A percentile compares a stretch with the other conserved stretches of the same genome.
Evolutionary conservation across 208 protist genomes (phyloP).

Genomic region (Tritrichomonas musculus): DNA sequence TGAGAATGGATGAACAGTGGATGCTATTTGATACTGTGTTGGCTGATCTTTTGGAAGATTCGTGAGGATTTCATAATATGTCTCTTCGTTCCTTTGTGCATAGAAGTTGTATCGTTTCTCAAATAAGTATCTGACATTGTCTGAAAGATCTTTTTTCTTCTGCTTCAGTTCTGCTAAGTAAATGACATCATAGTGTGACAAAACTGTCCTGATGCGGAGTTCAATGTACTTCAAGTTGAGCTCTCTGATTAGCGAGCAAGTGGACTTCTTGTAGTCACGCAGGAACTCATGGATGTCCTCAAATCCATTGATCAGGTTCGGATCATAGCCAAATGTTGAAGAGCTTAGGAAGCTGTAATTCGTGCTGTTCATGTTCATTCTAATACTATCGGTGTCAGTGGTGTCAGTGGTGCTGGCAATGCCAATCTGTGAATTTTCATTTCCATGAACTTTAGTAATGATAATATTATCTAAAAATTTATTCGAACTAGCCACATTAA

Average conservation of each 20-base stretch:
- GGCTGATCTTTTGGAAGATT: background rate
- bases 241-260: background rate
- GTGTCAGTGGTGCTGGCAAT: too few species aligned
- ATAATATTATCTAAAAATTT: background rate
- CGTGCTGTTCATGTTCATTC: too few species aligned
- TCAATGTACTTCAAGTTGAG: background rate
- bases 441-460: background rate
- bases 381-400: too few species aligned
- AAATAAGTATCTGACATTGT: background rate
- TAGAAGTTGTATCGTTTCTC: background rate
- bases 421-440: too few species aligned
- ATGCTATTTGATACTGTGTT: background rate
- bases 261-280: background rate
- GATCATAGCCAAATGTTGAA: background rate
- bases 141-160: background rate
- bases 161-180: background rate
- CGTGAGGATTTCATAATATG: background rate
- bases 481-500: background rate
- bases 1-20: constrained; percentile 1
- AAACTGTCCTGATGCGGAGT: background rate
- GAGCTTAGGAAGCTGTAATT: background rate
- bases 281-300: background rate
- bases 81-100: background rate
- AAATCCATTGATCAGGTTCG: background rate
- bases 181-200: background rate